Base-by-base conservation (phyloP, 225 moss, liverwort and hornwort species). In the Antitrichia curtipendula region DNA sequence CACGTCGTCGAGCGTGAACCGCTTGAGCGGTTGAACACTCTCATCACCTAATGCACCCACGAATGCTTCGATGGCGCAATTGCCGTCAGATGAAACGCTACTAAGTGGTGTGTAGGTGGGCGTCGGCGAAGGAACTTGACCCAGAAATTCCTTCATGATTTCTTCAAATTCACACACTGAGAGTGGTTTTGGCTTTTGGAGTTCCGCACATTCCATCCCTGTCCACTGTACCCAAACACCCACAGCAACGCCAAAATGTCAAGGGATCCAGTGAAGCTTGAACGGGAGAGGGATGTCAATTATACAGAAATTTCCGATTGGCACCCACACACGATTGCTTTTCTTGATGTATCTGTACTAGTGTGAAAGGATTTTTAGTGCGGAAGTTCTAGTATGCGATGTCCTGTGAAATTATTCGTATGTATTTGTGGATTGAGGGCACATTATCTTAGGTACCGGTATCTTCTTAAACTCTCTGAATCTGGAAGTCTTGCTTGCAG, bases 1-100 rank as follows among this genome's bases (percentile, higher is more conserved):
- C 69, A 94, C 91, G 80, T 94, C 94, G 63, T 91, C 94, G 14
- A 94, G 60, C 8, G 90, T 91, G 81, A 94, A 90, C 53, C 75
- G 88, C 64, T 86, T 78, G 63, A 89, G 65, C 50, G 86, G 70
- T 53, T 82, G 82, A 64, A 89, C 57, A 23, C 49, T 74, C 10
- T 85, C 49, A 17, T 86, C 87, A 60, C 80, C 75, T 15, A 91
- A 23, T 49, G 91, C 89, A 63, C 38, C 86, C 47, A 71, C 58
- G 54, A 90, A 91, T 62, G 47, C 81, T 57, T 89, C 73, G 53
- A 94, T 87, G 62, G 89, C 75, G 36, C 63, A 80, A 41, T 90
- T 89, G 53, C 76, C 87, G 28, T 88, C 75, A 63, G 89, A 86
- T 32, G 94, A 91, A 65, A 94, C 49, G 47, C 86, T 82, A 77